phyloP scores from a whole-genome alignment of 2,329 filamentous ascomycete species.

The Fusarium sp. region DNA sequence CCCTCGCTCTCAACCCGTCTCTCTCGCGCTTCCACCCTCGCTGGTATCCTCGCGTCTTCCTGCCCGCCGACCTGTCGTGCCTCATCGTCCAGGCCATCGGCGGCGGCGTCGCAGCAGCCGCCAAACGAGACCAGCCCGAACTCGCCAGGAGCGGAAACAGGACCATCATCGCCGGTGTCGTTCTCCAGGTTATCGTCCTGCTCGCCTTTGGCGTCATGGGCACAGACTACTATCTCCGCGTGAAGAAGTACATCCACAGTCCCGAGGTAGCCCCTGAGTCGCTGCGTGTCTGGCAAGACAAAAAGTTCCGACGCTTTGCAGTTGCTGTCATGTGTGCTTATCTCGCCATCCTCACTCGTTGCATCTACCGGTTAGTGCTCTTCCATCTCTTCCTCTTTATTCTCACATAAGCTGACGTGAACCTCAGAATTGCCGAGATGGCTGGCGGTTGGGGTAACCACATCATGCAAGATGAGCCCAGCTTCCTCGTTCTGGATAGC shows the following conservation, averaged over 20 bases:
- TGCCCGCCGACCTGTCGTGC: slow-evolving; percentile 68
- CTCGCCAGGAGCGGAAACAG: slow-evolving; percentile 61
- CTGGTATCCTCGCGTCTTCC: slow-evolving; percentile 67
- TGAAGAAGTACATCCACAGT: slow-evolving; percentile 52
- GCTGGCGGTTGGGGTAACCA: slow-evolving; percentile 71
- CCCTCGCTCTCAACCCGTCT: slow-evolving; percentile 59
- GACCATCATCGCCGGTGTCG: slow-evolving; percentile 65
- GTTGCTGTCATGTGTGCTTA: slow-evolving; percentile 60
- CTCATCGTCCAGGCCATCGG: slow-evolving; percentile 69
- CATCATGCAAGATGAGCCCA: slow-evolving; percentile 71
- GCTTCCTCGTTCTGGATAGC: slow-evolving; percentile 68
- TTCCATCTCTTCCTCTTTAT: neutral
- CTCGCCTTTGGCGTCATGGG: slow-evolving; percentile 57
- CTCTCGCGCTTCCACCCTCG: slow-evolving; percentile 63
- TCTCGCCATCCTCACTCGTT: slow-evolving; percentile 59
- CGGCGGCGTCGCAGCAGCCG: slow-evolving; percentile 65
- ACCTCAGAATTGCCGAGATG: slow-evolving; percentile 68
- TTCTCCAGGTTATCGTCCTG: slow-evolving; percentile 64
- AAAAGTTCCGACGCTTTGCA: slow-evolving; percentile 57
- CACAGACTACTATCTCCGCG: slow-evolving; percentile 59
- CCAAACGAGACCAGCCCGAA: slow-evolving; percentile 52
- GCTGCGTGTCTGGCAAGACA: slow-evolving; percentile 56
- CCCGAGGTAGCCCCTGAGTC: slow-evolving; percentile 47
- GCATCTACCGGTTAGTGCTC: slow-evolving; percentile 62
- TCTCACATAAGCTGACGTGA: slow-evolving; percentile 28